Evolutionary conservation across 257 asterid species (phyloP).

Genomic region (Schizonepeta tenuifolia): DNA sequence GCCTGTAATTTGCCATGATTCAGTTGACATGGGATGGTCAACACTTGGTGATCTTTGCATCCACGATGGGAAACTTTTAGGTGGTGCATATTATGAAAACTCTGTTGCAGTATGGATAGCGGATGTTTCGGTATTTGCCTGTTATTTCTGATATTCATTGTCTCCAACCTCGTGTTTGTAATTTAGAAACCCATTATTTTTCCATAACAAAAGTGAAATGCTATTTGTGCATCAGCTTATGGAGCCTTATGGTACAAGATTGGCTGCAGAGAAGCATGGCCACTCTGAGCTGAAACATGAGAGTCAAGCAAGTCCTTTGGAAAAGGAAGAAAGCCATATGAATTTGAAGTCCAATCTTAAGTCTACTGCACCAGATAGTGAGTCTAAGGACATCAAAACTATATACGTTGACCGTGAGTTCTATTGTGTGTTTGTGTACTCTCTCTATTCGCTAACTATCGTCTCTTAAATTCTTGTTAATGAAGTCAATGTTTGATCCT

Average conservation of each 20-base stretch:
- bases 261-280: slow-evolving; percentile 50
- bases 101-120: slow-evolving; percentile 96
- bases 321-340: slow-evolving; percentile 61
- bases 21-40: slow-evolving; percentile 99
- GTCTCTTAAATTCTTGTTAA: slow-evolving; percentile 12
- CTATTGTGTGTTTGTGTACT: slow-evolving; percentile 24
- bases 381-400: slow-evolving; percentile 87
- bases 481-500: slow-evolving; percentile 29
- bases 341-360: slow-evolving; percentile 61
- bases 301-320: slow-evolving; percentile 47
- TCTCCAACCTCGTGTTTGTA: slow-evolving; percentile 21
- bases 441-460: background rate
- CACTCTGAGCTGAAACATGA: slow-evolving; percentile 58
- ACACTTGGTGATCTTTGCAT: slow-evolving; percentile 88
- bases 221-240: slow-evolving; percentile 46
- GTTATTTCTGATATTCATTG: slow-evolving; percentile 6
- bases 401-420: slow-evolving; percentile 94
- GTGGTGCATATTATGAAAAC: slow-evolving; percentile 90
- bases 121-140: slow-evolving; percentile 72
- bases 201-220: slow-evolving; percentile 22
- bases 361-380: slow-evolving; percentile 64
- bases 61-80: slow-evolving; percentile 90
- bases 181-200: slow-evolving; percentile 20
- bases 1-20: slow-evolving; percentile 89
- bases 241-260: slow-evolving; percentile 63